Conservation (phyloP, 495 filamentous ascomycete species). For the Pseudoneurospora amorphoporcata region DNA sequence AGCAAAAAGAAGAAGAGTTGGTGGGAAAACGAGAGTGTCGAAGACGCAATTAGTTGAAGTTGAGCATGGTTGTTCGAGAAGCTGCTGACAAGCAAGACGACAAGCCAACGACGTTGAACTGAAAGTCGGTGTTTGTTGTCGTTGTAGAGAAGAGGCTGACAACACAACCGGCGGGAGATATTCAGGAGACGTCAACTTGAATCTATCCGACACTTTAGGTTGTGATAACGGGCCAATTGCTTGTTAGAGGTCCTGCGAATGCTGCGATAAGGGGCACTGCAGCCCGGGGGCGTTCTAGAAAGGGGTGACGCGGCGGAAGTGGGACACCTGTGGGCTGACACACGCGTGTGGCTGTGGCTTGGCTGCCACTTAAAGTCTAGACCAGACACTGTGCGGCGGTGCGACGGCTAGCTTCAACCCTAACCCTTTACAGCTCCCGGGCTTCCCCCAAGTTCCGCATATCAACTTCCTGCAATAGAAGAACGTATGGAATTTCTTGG, state of each 20-base stretch:
- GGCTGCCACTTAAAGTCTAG: neutral
- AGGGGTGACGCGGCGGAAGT: neutral
- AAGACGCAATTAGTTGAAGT: neutral
- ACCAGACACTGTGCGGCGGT: neutral
- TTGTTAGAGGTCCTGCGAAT: neutral
- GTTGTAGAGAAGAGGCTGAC: neutral
- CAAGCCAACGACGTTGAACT: neutral
- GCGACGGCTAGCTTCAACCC: neutral
- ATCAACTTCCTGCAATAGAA: no score
- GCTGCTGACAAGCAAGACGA: neutral
- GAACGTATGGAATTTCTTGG: no score
- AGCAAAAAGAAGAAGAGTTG: neutral
- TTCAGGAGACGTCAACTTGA: neutral
- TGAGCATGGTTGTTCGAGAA: neutral
- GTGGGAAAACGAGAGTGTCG: neutral
- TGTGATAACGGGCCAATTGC: neutral
- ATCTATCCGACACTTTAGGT: neutral
- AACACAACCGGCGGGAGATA: no score
- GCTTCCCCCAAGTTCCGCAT: neutral
- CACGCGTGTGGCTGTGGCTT: neutral
- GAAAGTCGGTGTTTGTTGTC: neutral
- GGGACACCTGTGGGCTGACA: neutral
- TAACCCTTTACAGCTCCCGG: neutral
- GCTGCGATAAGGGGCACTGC: neutral
- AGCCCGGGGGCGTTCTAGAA: neutral